phyloP scores from a whole-genome alignment of 148 eudicot genomes.

The Persicaria tinctoria region DNA sequence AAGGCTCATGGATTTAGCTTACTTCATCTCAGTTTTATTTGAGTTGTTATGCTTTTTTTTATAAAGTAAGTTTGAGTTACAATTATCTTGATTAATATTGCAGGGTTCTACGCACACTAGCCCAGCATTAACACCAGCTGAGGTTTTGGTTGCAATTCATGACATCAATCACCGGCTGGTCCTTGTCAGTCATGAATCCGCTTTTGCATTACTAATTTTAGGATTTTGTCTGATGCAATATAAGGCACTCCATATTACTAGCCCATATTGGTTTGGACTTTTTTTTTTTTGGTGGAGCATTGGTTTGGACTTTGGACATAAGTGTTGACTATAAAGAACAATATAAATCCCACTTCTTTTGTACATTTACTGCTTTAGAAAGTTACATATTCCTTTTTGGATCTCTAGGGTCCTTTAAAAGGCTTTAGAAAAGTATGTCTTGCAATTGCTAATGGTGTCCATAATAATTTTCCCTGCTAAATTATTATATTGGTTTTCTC shows the following conservation, averaged over 20 bases:
- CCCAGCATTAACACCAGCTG: conserved; percentile 96
- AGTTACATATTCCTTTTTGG: neutral
- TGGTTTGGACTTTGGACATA: neutral
- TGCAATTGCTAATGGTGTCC: neutral
- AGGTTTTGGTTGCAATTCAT: conserved; percentile 96
- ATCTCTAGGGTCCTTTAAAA: neutral
- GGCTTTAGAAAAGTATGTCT: neutral
- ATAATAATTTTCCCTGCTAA: neutral
- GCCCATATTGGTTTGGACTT: neutral
- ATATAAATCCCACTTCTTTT: neutral
- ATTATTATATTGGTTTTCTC: conserved; percentile 17
- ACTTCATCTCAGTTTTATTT: neutral
- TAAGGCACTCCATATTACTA: neutral
- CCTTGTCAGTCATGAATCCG: neutral
- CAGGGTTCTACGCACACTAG: conserved; percentile 98
- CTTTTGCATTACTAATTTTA: neutral
- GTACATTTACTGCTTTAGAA: neutral
- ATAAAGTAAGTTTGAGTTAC: neutral
- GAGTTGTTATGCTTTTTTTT: neutral
- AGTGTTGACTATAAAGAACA: neutral
- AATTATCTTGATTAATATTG: neutral
- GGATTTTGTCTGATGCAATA: conserved; percentile 1
- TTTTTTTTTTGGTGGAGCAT: too few species aligned
- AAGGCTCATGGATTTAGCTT: neutral
- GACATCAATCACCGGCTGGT: conserved; percentile 36